Conservation (phyloP, 2,329 filamentous ascomycete species). For the Aspergillus ibericus region DNA sequence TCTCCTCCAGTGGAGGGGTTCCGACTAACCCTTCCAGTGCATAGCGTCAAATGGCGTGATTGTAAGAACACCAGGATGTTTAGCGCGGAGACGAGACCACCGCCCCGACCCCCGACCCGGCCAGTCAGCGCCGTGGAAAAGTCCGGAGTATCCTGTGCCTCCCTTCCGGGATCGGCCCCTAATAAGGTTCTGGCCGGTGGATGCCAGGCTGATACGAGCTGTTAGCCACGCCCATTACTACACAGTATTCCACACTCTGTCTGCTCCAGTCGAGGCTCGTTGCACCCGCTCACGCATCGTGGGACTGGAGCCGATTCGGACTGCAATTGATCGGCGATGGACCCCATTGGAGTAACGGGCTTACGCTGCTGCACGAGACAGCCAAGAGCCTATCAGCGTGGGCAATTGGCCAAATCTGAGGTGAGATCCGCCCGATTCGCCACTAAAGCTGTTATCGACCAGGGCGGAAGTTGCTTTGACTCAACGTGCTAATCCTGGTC, state of each 20-base stretch:
- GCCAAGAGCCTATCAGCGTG: neutral
- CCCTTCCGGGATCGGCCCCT: constrained; percentile 10
- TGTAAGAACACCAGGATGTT: neutral
- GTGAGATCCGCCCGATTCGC: constrained; percentile 1
- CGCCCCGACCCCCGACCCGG: neutral
- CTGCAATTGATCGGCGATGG: neutral
- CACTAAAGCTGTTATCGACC: neutral
- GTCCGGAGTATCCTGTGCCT: constrained; percentile 2
- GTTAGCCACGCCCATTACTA: constrained; percentile 2
- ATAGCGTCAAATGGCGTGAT: constrained; percentile 11
- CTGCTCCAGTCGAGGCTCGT: neutral
- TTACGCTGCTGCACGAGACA: neutral
- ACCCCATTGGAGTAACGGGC: neutral
- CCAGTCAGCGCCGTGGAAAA: constrained; percentile 1
- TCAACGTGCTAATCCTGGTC: neutral
- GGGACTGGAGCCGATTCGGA: neutral
- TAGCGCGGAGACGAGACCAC: neutral
- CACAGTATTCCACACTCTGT: neutral
- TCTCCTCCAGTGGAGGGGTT: neutral
- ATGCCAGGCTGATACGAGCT: neutral
- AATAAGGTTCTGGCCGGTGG: neutral
- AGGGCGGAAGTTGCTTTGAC: neutral
- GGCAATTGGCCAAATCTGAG: neutral
- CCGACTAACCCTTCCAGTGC: neutral
- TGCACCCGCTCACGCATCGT: neutral